Evolutionary conservation across 768 basidiomycete species (phyloP).

Genomic region (Mycena floridula): DNA sequence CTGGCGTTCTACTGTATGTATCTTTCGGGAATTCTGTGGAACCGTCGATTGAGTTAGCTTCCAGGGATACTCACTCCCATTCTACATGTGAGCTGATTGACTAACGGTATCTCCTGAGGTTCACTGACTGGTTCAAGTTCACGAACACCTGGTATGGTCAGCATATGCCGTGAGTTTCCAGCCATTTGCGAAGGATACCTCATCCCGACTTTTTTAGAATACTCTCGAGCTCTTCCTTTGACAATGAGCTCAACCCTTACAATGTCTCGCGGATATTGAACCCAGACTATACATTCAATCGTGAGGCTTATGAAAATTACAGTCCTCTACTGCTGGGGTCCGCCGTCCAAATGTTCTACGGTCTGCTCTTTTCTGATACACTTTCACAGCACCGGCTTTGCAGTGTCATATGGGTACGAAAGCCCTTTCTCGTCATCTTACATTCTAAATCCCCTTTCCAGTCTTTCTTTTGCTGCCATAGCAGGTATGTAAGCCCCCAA

Average conservation of each 20-base stretch:
- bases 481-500: too few relatives aligned
- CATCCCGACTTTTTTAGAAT: slow-evolving; percentile 36
- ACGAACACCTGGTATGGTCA: slow-evolving; percentile 57
- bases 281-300: slow-evolving; percentile 47
- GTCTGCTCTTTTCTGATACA: slow-evolving; percentile 76
- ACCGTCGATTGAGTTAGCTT: background rate
- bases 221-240: slow-evolving; percentile 58
- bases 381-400: slow-evolving; percentile 24
- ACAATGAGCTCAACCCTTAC: slow-evolving; percentile 53
- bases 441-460: too few relatives aligned
- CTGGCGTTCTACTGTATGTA: slow-evolving; percentile 59
- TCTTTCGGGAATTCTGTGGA: slow-evolving; percentile 3
- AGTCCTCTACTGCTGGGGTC: slow-evolving; percentile 59
- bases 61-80: slow-evolving; percentile 30
- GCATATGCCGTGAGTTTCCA: slow-evolving; percentile 46
- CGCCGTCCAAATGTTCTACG: slow-evolving; percentile 75
- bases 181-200: background rate
- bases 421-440: too few relatives aligned
- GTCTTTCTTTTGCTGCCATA: too few relatives aligned
- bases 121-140: slow-evolving; percentile 39
- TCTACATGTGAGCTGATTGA: slow-evolving; percentile 22
- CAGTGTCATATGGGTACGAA: too few relatives aligned
- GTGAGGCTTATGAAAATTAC: slow-evolving; percentile 47
- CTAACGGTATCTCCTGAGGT: background rate
- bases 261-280: slow-evolving; percentile 54